phyloP scores from a whole-genome alignment of 768 basidiomycete species.

The Suillus subaureus region DNA sequence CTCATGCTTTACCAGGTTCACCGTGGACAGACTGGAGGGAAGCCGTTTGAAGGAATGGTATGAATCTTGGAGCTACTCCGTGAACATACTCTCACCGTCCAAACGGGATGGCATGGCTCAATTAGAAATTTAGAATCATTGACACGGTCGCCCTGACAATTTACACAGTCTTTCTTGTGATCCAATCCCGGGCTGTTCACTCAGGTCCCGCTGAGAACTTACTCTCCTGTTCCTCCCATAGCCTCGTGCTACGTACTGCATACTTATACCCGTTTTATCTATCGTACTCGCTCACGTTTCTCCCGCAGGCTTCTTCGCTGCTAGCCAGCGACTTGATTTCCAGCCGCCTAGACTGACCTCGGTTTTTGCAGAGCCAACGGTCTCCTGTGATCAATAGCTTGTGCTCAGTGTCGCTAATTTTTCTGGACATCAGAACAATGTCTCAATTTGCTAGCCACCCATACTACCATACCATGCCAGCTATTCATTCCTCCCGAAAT shows the following conservation, averaged over 20 bases:
- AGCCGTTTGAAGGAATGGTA: not conserved
- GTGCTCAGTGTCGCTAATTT: not conserved
- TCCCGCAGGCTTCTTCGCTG: conserved; percentile 1
- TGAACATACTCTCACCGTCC: conserved; percentile 15
- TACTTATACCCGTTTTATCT: conserved; percentile 16
- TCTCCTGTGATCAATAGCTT: not conserved
- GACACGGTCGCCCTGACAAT: conserved; percentile 36
- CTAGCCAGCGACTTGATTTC: conserved; percentile 9
- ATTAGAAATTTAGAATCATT: conserved; percentile 11
- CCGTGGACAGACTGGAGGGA: not conserved
- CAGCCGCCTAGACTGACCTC: conserved; percentile 1
- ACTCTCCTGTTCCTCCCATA: conserved; percentile 18
- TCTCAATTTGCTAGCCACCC: conserved; percentile 44
- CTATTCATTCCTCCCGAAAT: conserved; percentile 36
- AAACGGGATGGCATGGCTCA: not conserved
- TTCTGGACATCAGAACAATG: conserved; percentile 30
- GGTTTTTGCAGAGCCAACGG: not conserved
- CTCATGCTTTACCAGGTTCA: not conserved
- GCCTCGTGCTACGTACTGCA: conserved; percentile 15
- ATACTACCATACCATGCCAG: conserved; percentile 46
- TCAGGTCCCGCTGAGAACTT: conserved; percentile 22
- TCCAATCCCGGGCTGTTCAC: conserved; percentile 15
- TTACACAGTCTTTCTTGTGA: conserved; percentile 22
- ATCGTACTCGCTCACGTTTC: not conserved
- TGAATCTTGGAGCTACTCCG: not conserved